phyloP scores from a whole-genome alignment of 2,329 filamentous ascomycete genomes.

The Saccharata proteae region DNA sequence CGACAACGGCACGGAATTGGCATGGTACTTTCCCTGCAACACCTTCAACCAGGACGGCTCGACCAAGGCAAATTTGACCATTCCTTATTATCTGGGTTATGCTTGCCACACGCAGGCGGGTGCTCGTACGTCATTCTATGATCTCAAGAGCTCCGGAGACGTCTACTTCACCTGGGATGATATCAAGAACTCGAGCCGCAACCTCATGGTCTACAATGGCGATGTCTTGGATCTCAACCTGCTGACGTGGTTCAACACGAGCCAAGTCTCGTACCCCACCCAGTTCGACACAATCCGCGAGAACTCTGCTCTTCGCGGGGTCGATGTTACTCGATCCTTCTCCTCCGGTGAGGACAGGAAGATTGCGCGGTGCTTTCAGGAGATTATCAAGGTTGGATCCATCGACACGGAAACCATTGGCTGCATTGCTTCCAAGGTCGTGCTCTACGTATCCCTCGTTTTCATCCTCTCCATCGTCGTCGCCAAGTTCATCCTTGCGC shows the following conservation, averaged over 20 bases:
- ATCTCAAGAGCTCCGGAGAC: slow-evolving; percentile 58
- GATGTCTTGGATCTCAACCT: slow-evolving; percentile 85
- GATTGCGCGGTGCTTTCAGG: slow-evolving; percentile 73
- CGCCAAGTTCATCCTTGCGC: slow-evolving; percentile 75
- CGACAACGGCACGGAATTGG: slow-evolving; percentile 53
- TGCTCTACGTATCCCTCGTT: slow-evolving; percentile 82
- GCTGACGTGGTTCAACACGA: slow-evolving; percentile 77
- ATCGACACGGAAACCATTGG: slow-evolving; percentile 94
- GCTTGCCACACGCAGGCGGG: slow-evolving; percentile 68
- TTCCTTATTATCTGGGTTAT: slow-evolving; percentile 70
- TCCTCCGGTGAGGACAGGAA: slow-evolving; percentile 68
- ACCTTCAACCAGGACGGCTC: slow-evolving; percentile 92
- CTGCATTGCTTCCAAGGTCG: slow-evolving; percentile 94
- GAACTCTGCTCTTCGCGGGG: slow-evolving; percentile 59
- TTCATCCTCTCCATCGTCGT: slow-evolving; percentile 85
- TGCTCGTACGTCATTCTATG: slow-evolving; percentile 65
- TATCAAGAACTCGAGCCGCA: slow-evolving; percentile 75
- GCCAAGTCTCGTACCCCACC: slow-evolving; percentile 61
- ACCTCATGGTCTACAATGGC: slow-evolving; percentile 88
- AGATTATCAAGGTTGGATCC: slow-evolving; percentile 91
- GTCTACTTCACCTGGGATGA: slow-evolving; percentile 97
- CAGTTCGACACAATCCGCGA: slow-evolving; percentile 71
- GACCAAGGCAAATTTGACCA: slow-evolving; percentile 58
- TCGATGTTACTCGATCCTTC: slow-evolving; percentile 81
- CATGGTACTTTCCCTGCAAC: slow-evolving; percentile 94